phyloP scores from a whole-genome alignment of 441 rosid genomes.

The Gossypium lobatum region DNA sequence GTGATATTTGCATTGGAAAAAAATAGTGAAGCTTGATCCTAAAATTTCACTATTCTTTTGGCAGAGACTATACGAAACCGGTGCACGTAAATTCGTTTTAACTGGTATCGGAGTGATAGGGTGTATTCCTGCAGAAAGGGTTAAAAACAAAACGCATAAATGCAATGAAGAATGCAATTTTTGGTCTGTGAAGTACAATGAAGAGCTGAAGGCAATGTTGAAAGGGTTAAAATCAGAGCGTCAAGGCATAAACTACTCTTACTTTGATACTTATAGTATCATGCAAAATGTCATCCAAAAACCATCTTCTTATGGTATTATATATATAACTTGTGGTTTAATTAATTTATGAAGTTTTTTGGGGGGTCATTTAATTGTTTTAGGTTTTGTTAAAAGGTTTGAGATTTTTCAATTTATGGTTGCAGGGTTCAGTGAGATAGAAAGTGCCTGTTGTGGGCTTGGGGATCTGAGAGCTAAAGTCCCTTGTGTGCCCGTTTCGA shows the following conservation, averaged over 20 bases:
- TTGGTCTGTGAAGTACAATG: slow-evolving; percentile 37
- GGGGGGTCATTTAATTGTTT: neutral
- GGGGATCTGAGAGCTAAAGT: slow-evolving; percentile 52
- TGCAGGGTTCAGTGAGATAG: slow-evolving; percentile 54
- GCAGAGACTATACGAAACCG: slow-evolving; percentile 44
- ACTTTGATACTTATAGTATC: slow-evolving; percentile 38
- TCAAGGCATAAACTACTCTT: slow-evolving; percentile 40
- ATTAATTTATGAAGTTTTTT: neutral
- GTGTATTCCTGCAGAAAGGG: slow-evolving; percentile 52
- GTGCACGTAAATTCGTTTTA: slow-evolving; percentile 53
- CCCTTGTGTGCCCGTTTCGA: slow-evolving; percentile 54
- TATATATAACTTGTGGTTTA: neutral
- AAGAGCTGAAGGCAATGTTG: slow-evolving; percentile 35
- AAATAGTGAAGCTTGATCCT: neutral
- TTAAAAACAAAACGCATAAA: slow-evolving; percentile 26
- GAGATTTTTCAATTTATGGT: neutral
- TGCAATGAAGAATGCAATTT: slow-evolving; percentile 45
- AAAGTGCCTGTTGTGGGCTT: slow-evolving; percentile 77
- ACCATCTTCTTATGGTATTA: slow-evolving; percentile 48
- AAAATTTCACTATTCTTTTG: neutral
- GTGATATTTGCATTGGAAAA: neutral
- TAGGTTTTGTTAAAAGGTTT: neutral
- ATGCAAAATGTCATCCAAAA: slow-evolving; percentile 35
- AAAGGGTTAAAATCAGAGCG: slow-evolving; percentile 37
- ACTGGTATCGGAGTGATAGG: slow-evolving; percentile 49